Conservation (phyloP, 345 rosid species). For the Leavenworthia alabamica region DNA sequence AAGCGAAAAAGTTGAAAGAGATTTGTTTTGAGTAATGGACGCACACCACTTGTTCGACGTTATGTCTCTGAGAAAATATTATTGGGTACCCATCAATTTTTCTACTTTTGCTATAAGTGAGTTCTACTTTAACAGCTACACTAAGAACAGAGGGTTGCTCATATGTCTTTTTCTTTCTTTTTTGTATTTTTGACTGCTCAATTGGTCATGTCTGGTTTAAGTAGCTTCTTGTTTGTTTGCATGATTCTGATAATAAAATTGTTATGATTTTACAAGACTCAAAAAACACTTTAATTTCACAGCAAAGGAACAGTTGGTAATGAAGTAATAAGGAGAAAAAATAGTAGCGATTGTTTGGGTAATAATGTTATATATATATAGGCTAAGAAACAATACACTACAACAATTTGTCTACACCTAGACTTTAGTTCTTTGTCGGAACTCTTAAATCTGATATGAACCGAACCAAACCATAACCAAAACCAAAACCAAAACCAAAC, state of each 20-base stretch:
- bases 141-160: conserved; percentile 18
- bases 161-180: conserved; percentile 13
- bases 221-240: conserved; percentile 23
- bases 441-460: conserved; percentile 12
- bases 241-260: conserved; percentile 3
- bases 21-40: conserved; percentile 36
- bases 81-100: conserved; percentile 1
- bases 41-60: conserved; percentile 47
- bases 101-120: background rate
- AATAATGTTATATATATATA: background rate
- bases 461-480: background rate
- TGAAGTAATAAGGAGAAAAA: conserved; percentile 1
- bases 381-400: conserved; percentile 12
- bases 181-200: conserved; percentile 13
- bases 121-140: background rate
- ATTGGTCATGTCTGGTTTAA: conserved; percentile 9
- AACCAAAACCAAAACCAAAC: conserved; percentile 1
- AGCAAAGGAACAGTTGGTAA: background rate
- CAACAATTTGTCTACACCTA: background rate
- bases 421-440: conserved; percentile 24
- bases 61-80: conserved; percentile 12
- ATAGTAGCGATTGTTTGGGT: conserved; percentile 9
- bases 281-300: background rate
- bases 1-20: conserved; percentile 50
- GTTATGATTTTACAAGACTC: background rate